Base-by-base conservation (phyloP, 2,329 filamentous ascomycete genomes). In the Lithohypha guttulata region DNA sequence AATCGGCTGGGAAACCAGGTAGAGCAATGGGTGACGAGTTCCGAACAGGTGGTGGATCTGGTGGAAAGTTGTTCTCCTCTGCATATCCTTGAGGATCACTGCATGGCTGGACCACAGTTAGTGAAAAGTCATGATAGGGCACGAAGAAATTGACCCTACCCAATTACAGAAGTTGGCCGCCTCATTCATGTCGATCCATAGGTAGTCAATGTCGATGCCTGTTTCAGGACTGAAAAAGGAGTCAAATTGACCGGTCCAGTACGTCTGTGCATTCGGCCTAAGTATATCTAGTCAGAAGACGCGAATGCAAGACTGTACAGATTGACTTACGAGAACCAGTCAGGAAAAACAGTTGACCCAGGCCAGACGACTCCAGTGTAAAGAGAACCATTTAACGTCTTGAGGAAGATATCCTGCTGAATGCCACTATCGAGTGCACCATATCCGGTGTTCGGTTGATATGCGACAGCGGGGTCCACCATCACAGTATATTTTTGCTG, bases 161-260 rank as follows among this genome's bases (percentile, higher is more conserved):
- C n/a, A n/a, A n/a, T n/a, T n/a, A n/a, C n/a, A n/a, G n/a, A n/a
- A n/a, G n/a, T n/a, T n/a, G 4, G 66, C 59, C 2, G 63, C 66
- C 51, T 77, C 72, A 43, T 76, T 77, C 71, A 81, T 75, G 50
- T 84, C 81, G 48, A 84, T 83, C 79, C 81, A 87, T 1, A 89
- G 64, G 1, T 73, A 83, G 45, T 89, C 83, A 34, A 89, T 79
- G 47, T 87, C 74, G 11, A 89, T 68, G 20, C 82, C 83, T 2
- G 61, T 68, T 0, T 75, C 64, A 0, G 70, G 59, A 43, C 69
- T 58, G 60, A 87, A 86, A 62, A 84, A 84, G 1, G 53, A 56
- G 0, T 54, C 57, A 49, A 89, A 79, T 53, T 87, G 72, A 3
- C 68, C 65, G 47, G 75, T 76, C 83, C 83, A 89, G 58, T 77